Conservation (phyloP, 1,284 basidiomycete genomes). For the Paramarasmius palmivorus region DNA sequence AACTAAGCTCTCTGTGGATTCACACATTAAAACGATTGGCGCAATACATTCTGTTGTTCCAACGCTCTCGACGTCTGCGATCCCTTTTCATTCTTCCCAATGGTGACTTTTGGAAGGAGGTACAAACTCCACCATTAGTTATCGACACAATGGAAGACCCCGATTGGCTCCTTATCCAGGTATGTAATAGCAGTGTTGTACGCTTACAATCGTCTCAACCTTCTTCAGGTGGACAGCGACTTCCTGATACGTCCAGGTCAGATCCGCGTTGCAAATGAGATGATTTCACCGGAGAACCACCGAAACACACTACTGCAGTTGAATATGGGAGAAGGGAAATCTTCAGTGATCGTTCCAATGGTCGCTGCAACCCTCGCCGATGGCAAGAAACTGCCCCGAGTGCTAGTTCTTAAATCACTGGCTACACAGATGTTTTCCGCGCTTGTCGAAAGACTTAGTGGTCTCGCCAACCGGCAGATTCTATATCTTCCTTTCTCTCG, state of each 20-base stretch:
- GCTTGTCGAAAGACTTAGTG: conserved; percentile 41
- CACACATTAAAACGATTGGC: conserved; percentile 27
- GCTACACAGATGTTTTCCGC: conserved; percentile 46
- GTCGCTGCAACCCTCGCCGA: conserved; percentile 39
- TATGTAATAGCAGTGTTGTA: conserved; percentile 16
- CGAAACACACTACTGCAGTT: conserved; percentile 44
- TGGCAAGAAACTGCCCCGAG: conserved; percentile 42
- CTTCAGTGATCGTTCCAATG: conserved; percentile 50
- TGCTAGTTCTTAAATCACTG: conserved; percentile 46
- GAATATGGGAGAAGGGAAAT: conserved; percentile 62
- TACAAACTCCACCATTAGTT: conserved; percentile 24
- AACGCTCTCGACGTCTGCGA: conserved; percentile 34
- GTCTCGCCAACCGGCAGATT: conserved; percentile 43
- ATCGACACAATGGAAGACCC: conserved; percentile 21
- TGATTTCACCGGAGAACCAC: conserved; percentile 42
- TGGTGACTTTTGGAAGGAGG: conserved; percentile 34
- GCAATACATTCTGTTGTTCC: conserved; percentile 27
- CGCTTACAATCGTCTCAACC: neutral
- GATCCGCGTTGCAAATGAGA: conserved; percentile 39
- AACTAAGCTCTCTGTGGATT: no score
- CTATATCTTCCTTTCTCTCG: conserved; percentile 51
- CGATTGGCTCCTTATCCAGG: conserved; percentile 53
- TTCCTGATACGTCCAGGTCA: conserved; percentile 44
- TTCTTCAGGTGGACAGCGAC: conserved; percentile 40
- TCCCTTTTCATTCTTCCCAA: conserved; percentile 11